phyloP scores from a whole-genome alignment of 805 yeast species.

The Blastobotrys robertii region DNA sequence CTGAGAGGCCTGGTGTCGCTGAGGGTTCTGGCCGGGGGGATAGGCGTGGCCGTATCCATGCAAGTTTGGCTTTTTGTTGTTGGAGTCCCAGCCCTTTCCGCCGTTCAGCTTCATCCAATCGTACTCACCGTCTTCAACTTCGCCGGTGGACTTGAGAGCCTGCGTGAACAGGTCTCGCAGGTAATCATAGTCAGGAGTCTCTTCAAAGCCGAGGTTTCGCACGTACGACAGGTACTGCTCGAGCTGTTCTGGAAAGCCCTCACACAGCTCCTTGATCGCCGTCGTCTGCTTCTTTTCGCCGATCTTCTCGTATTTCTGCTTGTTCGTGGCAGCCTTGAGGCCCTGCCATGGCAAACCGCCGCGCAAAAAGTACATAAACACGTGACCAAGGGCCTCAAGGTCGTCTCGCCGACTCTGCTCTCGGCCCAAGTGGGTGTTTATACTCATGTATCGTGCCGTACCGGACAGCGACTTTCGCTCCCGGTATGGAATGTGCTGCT shows the following conservation, averaged over 20 bases:
- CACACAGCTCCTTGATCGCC: slow-evolving; percentile 73
- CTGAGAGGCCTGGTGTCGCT: slow-evolving; percentile 19
- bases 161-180: slow-evolving; percentile 68
- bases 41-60: slow-evolving; percentile 96
- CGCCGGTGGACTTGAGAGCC: slow-evolving; percentile 63
- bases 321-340: slow-evolving; percentile 93
- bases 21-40: slow-evolving; percentile 41
- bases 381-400: slow-evolving; percentile 93
- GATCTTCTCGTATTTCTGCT: slow-evolving; percentile 94
- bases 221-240: slow-evolving; percentile 86
- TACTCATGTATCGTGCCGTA: slow-evolving; percentile 97
- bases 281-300: slow-evolving; percentile 94
- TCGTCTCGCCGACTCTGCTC: slow-evolving; percentile 97
- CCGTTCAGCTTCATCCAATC: slow-evolving; percentile 97
- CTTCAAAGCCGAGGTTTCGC: slow-evolving; percentile 83
- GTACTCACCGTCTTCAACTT: slow-evolving; percentile 75
- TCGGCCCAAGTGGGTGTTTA: slow-evolving; percentile 93
- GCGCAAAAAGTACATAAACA: slow-evolving; percentile 84
- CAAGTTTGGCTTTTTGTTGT: slow-evolving; percentile 83
- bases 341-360: slow-evolving; percentile 99
- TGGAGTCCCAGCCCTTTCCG: slow-evolving; percentile 93
- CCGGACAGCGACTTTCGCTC: slow-evolving; percentile 95
- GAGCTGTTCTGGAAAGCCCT: slow-evolving; percentile 85
- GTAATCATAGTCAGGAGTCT: slow-evolving; percentile 87
- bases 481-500: slow-evolving; percentile 91